These are phyloP conservation scores for Euphorbia celastroides DNA, from an alignment of 441 rosid genomes.

Conservation along the genomic window DNA sequence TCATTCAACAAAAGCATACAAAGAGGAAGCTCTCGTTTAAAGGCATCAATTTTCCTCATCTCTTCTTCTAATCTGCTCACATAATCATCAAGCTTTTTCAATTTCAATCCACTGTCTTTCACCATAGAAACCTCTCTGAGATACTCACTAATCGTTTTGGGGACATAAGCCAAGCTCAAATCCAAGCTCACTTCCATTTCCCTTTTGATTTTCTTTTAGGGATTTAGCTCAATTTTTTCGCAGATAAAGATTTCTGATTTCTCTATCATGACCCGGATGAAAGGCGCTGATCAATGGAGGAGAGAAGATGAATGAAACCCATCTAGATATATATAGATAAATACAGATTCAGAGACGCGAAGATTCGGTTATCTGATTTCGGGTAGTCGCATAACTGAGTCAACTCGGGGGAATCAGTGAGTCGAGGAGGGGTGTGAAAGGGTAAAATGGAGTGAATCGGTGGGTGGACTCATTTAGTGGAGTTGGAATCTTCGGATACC, in stretches of 20 bases:
- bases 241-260: too few relatives aligned
- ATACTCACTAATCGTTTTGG: slow-evolving; percentile 45
- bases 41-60: slow-evolving; percentile 71
- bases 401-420: slow-evolving; percentile 17
- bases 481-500: slow-evolving; percentile 33
- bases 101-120: slow-evolving; percentile 31
- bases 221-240: too few relatives aligned
- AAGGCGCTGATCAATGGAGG: slow-evolving; percentile 18
- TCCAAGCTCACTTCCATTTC: slow-evolving; percentile 60
- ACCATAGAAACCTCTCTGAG: slow-evolving; percentile 39
- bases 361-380: slow-evolving; percentile 31
- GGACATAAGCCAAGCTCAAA: slow-evolving; percentile 42
- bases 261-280: slow-evolving; percentile 22
- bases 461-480: slow-evolving; percentile 20
- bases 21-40: slow-evolving; percentile 84
- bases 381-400: slow-evolving; percentile 47
- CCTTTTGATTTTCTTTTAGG: background rate
- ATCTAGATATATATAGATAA: slow-evolving; percentile 1
- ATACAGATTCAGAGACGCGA: slow-evolving; percentile 35
- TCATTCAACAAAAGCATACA: slow-evolving; percentile 66
- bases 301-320: background rate
- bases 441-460: slow-evolving; percentile 13
- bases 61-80: slow-evolving; percentile 68
- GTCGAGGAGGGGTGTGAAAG: background rate
- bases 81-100: slow-evolving; percentile 43